Percentiles rank a stretch among this genome's conserved stretches.
phyloP scores from a whole-genome alignment of 2,329 filamentous ascomycete species.

The Arthrobotrys megalospora region DNA sequence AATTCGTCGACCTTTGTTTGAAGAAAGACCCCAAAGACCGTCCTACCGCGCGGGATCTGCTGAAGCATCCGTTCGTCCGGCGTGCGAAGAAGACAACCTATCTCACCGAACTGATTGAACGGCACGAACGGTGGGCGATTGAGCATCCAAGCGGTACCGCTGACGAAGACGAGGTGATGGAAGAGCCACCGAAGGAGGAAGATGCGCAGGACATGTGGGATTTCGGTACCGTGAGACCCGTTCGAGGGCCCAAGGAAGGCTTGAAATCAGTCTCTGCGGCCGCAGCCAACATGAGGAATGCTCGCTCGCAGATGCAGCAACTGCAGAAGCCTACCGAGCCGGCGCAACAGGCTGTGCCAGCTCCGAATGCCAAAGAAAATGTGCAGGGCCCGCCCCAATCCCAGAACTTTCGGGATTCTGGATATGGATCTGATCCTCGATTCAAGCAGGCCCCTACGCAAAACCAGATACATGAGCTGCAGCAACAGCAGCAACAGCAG shows the following conservation, averaged over 20 bases:
- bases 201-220: constrained; percentile 94
- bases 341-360: constrained; percentile 14
- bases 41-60: constrained; percentile 85
- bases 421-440: constrained; percentile 68
- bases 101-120: constrained; percentile 93
- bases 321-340: constrained; percentile 38
- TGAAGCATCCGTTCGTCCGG: constrained; percentile 91
- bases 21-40: constrained; percentile 90
- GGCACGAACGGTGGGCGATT: constrained; percentile 85
- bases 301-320: constrained; percentile 71
- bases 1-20: constrained; percentile 86
- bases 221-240: constrained; percentile 92
- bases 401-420: constrained; percentile 57
- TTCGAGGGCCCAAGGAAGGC: constrained; percentile 73
- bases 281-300: constrained; percentile 67
- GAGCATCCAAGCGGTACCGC: constrained; percentile 79
- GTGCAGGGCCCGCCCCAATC: constrained; percentile 34
- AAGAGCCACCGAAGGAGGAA: constrained; percentile 72
- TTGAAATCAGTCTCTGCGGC: constrained; percentile 55
- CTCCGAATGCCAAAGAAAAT: constrained; percentile 50
- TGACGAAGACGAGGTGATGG: constrained; percentile 73
- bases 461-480: constrained; percentile 74
- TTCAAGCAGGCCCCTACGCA: constrained; percentile 72
- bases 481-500: constrained; percentile 72
- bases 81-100: constrained; percentile 97